Evolutionary conservation across 2,329 filamentous ascomycete genomes (phyloP).

Genomic region (Tympanopsis confertula): DNA sequence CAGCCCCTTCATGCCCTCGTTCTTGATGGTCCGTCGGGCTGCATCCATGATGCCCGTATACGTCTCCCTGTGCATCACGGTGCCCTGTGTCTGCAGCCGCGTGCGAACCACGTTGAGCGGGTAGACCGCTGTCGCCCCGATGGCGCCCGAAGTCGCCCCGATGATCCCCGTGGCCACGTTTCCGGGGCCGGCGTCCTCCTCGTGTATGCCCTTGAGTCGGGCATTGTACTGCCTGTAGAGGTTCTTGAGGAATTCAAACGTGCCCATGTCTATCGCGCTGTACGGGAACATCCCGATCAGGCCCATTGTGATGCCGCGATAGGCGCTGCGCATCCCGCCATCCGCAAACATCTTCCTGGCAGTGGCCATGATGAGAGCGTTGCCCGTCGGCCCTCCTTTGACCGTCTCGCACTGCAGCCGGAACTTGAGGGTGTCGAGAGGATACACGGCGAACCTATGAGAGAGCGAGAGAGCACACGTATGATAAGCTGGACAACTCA

Average conservation of each 20-base stretch:
- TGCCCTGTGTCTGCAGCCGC: slow-evolving; percentile 85
- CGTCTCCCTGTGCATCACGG: slow-evolving; percentile 75
- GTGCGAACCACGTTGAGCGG: slow-evolving; percentile 89
- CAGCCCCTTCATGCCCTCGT: slow-evolving; percentile 74
- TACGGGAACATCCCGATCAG: slow-evolving; percentile 96
- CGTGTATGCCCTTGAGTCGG: slow-evolving; percentile 55
- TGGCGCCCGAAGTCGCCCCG: slow-evolving; percentile 80
- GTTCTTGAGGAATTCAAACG: slow-evolving; percentile 84
- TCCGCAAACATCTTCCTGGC: slow-evolving; percentile 75
- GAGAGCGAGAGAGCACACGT: slow-evolving; percentile 1
- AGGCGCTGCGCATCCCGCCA: slow-evolving; percentile 66
- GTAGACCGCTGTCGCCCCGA: slow-evolving; percentile 89
- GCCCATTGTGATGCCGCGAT: slow-evolving; percentile 87
- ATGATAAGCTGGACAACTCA: slow-evolving; percentile 1
- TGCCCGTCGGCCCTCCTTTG: slow-evolving; percentile 70
- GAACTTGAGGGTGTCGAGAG: slow-evolving; percentile 37
- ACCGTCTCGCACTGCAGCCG: slow-evolving; percentile 93
- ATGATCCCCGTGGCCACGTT: slow-evolving; percentile 80
- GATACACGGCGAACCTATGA: slow-evolving; percentile 9
- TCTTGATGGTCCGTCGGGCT: slow-evolving; percentile 66
- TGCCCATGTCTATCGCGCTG: slow-evolving; percentile 89
- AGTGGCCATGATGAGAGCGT: slow-evolving; percentile 70
- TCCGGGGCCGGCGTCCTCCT: slow-evolving; percentile 71
- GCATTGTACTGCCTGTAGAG: slow-evolving; percentile 61
- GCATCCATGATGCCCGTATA: slow-evolving; percentile 91